Conservation (phyloP, 2,329 filamentous ascomycete genomes). For the Aspergillus alliaceus region DNA sequence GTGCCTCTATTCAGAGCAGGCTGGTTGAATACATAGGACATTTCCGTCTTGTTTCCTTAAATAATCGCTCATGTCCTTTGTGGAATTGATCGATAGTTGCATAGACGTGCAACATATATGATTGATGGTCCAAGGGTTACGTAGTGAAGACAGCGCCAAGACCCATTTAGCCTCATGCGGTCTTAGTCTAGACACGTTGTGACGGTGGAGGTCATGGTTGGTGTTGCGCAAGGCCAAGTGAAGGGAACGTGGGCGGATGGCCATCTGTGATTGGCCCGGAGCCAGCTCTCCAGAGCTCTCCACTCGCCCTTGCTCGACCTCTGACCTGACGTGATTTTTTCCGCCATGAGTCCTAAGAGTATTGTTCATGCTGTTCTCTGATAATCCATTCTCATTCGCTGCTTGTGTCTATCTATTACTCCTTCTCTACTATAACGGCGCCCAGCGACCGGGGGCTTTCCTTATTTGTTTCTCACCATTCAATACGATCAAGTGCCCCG, state of each 20-base stretch:
- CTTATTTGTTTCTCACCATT: constrained; percentile 4
- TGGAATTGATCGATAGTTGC: not conserved
- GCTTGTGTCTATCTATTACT: not conserved
- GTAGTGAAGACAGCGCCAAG: too few relatives aligned
- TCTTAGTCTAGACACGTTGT: not conserved
- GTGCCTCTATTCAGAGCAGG: not conserved
- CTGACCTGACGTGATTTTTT: constrained; percentile 5
- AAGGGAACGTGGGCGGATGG: constrained; percentile 16
- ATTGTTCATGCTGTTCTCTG: not conserved
- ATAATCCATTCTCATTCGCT: constrained; percentile 1
- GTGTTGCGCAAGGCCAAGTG: not conserved
- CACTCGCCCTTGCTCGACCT: constrained; percentile 13
- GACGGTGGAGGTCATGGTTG: not conserved
- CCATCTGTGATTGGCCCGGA: constrained; percentile 17
- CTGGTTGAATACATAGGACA: constrained; percentile 3
- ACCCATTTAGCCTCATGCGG: not conserved
- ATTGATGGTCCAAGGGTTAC: too few relatives aligned
- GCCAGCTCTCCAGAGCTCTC: constrained; percentile 19
- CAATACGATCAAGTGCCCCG: constrained; percentile 6
- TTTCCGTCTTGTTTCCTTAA: not conserved
- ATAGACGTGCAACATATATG: too few relatives aligned
- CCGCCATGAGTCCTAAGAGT: not conserved
- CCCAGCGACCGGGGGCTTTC: not conserved
- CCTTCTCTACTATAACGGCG: not conserved
- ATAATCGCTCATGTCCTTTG: not conserved